Conservation (phyloP, 1,284 basidiomycete genomes). For the Chalciporus piperatoides region DNA sequence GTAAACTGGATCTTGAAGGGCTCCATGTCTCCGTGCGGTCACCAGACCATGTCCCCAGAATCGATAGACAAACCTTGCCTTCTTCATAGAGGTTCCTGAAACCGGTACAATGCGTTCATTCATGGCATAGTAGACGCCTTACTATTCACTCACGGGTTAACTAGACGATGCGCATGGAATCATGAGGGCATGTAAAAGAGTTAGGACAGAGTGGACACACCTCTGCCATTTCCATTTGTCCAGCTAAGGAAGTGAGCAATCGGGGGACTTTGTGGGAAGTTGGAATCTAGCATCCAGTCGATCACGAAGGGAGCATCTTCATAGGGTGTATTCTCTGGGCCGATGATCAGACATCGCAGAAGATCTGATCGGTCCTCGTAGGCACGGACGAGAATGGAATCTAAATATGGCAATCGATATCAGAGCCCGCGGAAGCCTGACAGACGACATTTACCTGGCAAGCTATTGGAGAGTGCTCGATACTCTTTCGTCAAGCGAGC, state of each 20-base stretch:
- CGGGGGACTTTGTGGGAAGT: conserved; percentile 85
- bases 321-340: conserved; percentile 91
- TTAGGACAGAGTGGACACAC: conserved; percentile 38
- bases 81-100: conserved; percentile 88
- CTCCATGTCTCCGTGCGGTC: conserved; percentile 86
- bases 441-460: conserved; percentile 63
- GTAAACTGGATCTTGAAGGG: conserved; percentile 73
- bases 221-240: conserved; percentile 91
- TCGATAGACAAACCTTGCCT: conserved; percentile 91
- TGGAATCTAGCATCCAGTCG: conserved; percentile 87
- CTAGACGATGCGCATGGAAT: conserved; percentile 33
- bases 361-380: conserved; percentile 85
- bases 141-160: conserved; percentile 63
- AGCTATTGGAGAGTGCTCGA: conserved; percentile 69
- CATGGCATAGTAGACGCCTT: background rate
- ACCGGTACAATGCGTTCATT: conserved; percentile 1
- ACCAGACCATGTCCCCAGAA: conserved; percentile 90
- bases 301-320: conserved; percentile 93
- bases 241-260: conserved; percentile 89
- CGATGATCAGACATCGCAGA: conserved; percentile 85
- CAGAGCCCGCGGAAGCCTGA: background rate
- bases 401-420: conserved; percentile 33
- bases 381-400: conserved; percentile 68
- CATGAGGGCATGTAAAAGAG: conserved; percentile 12
- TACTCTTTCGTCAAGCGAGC: conserved; percentile 81